These are phyloP conservation scores for Xylariaceae sp. DNA, from an alignment of 2,329 filamentous ascomycete species.

Conservation along the genomic window DNA sequence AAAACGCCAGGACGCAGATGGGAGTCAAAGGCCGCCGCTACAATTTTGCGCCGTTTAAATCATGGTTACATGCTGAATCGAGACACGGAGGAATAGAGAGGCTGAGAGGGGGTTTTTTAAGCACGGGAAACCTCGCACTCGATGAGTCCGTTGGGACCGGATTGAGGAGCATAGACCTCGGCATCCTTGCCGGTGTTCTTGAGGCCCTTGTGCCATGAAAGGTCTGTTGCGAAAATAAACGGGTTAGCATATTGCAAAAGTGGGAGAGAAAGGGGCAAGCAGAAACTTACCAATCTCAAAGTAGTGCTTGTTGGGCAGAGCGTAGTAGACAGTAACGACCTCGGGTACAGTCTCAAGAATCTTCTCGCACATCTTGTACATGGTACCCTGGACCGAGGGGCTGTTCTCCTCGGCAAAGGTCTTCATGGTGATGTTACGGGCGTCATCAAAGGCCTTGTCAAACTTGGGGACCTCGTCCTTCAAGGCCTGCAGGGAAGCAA, in stretches of 20 bases:
- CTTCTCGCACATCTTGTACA: conserved; percentile 96
- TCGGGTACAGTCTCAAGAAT: conserved; percentile 73
- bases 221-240: conserved; percentile 49
- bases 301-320: conserved; percentile 96
- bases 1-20: neutral
- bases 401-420: conserved; percentile 87
- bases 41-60: conserved; percentile 19
- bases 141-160: conserved; percentile 90
- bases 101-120: conserved; percentile 10
- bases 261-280: neutral
- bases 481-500: conserved; percentile 63
- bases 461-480: conserved; percentile 61
- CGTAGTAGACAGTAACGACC: conserved; percentile 70
- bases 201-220: conserved; percentile 92
- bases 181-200: conserved; percentile 96
- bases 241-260: neutral
- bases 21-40: neutral
- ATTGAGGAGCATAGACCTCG: conserved; percentile 91
- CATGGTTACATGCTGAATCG: conserved; percentile 15
- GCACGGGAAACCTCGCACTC: conserved; percentile 76
- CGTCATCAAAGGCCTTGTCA: conserved; percentile 70
- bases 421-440: conserved; percentile 81
- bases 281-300: conserved; percentile 77
- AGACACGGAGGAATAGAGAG: conserved; percentile 1
- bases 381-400: conserved; percentile 90